These are phyloP conservation scores for Candida boleticola DNA, from an alignment of 805 yeast species.

Conservation along the genomic window DNA sequence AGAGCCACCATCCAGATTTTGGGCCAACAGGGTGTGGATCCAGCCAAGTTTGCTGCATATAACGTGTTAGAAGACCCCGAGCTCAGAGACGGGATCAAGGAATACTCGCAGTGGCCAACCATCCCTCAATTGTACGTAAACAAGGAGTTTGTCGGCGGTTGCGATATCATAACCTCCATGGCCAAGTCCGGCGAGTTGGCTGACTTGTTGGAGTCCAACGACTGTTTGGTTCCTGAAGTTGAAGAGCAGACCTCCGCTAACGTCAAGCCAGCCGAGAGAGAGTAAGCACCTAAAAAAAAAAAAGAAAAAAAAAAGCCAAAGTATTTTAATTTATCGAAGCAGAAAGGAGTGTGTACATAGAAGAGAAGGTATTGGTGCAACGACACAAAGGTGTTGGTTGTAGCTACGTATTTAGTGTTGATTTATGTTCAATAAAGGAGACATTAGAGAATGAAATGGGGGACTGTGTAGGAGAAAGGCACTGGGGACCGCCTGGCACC, in stretches of 20 bases:
- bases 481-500: no score
- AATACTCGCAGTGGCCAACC: slow-evolving; percentile 96
- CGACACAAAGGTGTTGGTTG: no score
- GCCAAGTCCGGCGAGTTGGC: slow-evolving; percentile 87
- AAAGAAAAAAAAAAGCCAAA: neutral
- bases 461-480: no score
- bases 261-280: slow-evolving; percentile 36
- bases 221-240: slow-evolving; percentile 79
- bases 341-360: no score
- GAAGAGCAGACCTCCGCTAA: slow-evolving; percentile 34
- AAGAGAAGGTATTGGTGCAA: no score
- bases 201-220: slow-evolving; percentile 74
- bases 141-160: slow-evolving; percentile 94
- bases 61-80: slow-evolving; percentile 95
- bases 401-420: no score
- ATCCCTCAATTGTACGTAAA: slow-evolving; percentile 93
- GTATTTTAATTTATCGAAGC: no score
- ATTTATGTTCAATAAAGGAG: no score
- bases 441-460: no score
- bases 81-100: slow-evolving; percentile 92
- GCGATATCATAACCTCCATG: slow-evolving; percentile 92
- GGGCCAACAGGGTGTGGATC: slow-evolving; percentile 97
- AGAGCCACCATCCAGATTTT: slow-evolving; percentile 89
- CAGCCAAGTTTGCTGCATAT: slow-evolving; percentile 92
- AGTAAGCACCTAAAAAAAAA: neutral